Conservation (phyloP, 1,139 yeast species). For the Magnusiomyces sp. region DNA sequence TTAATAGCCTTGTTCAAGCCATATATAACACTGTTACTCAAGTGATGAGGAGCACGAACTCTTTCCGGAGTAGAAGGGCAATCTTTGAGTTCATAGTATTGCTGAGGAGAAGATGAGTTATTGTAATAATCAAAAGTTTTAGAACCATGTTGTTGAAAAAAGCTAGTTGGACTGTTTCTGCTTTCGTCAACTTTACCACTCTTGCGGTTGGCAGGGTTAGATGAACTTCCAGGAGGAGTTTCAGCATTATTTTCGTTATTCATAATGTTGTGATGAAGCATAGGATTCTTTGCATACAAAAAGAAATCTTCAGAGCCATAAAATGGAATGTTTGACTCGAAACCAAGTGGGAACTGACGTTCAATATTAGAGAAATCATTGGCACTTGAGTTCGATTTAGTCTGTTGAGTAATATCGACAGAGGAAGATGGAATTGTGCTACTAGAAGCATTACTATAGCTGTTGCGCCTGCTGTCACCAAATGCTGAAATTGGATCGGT, state of each 20-base stretch:
- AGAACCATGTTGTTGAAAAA: neutral
- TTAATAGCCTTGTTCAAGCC: neutral
- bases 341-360: neutral
- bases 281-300: neutral
- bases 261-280: neutral
- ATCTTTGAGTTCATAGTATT: neutral
- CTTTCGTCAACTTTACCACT: neutral
- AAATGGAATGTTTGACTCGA: constrained; percentile 1
- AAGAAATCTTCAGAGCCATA: constrained; percentile 3
- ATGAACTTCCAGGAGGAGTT: neutral
- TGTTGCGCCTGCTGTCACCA: no score
- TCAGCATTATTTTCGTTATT: constrained; percentile 1
- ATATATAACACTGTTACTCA: constrained; percentile 3
- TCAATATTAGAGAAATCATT: neutral
- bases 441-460: no score
- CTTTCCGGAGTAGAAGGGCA: neutral
- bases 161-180: neutral
- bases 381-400: no score
- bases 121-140: neutral
- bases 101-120: neutral
- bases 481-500: no score
- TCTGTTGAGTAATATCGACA: no score
- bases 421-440: no score
- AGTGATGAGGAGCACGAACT: neutral
- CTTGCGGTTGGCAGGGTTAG: neutral